These are phyloP conservation scores for Phytophthora melonis DNA, from an alignment of 352 stramenopile genomes.

Conservation along the genomic window DNA sequence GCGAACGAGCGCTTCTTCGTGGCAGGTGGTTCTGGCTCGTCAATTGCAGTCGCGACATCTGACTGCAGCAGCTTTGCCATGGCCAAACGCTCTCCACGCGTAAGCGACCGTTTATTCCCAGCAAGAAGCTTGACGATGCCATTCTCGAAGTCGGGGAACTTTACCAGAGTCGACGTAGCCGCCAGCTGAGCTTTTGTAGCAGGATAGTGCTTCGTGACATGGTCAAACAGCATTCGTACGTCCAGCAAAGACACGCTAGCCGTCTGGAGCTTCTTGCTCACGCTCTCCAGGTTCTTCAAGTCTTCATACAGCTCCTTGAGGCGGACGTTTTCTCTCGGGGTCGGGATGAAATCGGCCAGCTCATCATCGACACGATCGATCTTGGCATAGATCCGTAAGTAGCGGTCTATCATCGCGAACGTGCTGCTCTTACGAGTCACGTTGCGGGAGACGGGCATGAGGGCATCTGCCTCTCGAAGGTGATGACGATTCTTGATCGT, in stretches of 20 bases:
- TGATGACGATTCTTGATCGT: constrained; percentile 12
- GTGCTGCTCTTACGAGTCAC: constrained; percentile 34
- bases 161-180: neutral
- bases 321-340: neutral
- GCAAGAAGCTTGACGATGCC: constrained; percentile 5
- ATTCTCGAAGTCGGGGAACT: constrained; percentile 7
- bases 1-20: neutral
- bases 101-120: neutral
- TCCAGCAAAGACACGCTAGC: neutral
- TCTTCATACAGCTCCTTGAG: constrained; percentile 6
- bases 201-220: constrained; percentile 11
- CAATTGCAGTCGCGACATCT: neutral
- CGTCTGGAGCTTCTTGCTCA: constrained; percentile 21
- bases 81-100: neutral
- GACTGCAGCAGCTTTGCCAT: neutral
- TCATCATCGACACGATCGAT: constrained; percentile 8
- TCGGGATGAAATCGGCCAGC: constrained; percentile 18
- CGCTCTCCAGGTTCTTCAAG: constrained; percentile 28
- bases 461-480: neutral
- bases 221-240: constrained; percentile 9
- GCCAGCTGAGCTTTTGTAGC: neutral
- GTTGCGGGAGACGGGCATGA: constrained; percentile 6
- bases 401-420: constrained; percentile 20
- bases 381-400: constrained; percentile 3
- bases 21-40: neutral